Percentiles rank a stretch among this genome's conserved stretches.
Evolutionary conservation across 371 early-diverging fungal species (phyloP).

Genomic region (Batrachochytrium dendrobatidis): DNA sequence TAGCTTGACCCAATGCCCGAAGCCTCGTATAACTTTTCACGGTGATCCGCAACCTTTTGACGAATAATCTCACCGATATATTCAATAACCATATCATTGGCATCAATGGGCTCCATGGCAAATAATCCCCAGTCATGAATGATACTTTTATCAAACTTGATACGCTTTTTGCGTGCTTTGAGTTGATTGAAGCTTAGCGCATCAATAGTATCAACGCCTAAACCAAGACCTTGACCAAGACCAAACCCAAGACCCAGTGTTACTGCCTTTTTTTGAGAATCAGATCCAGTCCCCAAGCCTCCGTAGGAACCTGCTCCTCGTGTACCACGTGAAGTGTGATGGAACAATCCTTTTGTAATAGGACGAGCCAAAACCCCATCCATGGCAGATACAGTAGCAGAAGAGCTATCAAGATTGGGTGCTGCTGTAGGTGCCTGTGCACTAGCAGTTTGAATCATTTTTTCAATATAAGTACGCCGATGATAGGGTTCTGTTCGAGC

Average conservation of each 20-base stretch:
- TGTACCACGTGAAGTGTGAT: background rate
- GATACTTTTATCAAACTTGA: constrained; percentile 78
- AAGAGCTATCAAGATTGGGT: background rate
- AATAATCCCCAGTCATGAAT: constrained; percentile 98
- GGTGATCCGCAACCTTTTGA: constrained; percentile 88
- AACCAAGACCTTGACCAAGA: background rate
- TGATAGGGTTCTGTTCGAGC: background rate
- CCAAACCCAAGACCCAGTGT: background rate
- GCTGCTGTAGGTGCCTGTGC: background rate
- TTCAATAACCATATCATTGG: constrained; percentile 93
- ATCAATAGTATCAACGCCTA: constrained; percentile 21
- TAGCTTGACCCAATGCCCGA: constrained; percentile 91
- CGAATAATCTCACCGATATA: constrained; percentile 98
- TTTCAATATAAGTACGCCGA: background rate
- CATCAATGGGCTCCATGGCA: constrained; percentile 83
- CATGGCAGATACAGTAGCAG: background rate
- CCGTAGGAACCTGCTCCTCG: background rate
- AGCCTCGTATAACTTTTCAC: constrained; percentile 86
- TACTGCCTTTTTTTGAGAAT: constrained; percentile 3
- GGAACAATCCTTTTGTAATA: background rate
- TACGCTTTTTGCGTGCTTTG: constrained; percentile 76
- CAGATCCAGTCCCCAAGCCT: background rate
- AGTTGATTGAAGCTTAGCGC: constrained; percentile 78
- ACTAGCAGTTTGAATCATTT: background rate
- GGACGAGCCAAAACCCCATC: background rate